Evolutionary conservation across 306 rosid genomes (phyloP).

Genomic region (Astragalus glycyphyllos): DNA sequence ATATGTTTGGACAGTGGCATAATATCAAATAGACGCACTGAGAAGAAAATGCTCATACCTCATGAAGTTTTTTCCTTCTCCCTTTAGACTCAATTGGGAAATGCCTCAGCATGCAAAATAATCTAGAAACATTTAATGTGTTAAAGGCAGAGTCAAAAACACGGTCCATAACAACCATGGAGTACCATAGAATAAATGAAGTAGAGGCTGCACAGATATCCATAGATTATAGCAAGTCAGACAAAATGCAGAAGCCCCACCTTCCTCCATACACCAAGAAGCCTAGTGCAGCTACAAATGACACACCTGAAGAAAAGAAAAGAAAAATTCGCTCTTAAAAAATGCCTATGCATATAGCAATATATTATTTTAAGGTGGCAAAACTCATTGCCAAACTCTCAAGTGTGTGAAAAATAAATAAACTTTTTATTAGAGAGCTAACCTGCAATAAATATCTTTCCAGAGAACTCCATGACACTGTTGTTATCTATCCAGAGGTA

Average conservation of each 20-base stretch:
- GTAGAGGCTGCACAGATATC: slow-evolving; percentile 29
- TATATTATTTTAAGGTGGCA: slow-evolving; percentile 18
- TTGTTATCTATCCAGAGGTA: slow-evolving; percentile 79
- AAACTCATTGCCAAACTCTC: slow-evolving; percentile 31
- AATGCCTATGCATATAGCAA: slow-evolving; percentile 15
- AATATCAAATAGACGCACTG: slow-evolving; percentile 35
- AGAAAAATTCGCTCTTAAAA: neutral
- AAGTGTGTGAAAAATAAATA: no score
- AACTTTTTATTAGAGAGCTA: no score
- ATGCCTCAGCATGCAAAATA: slow-evolving; percentile 95
- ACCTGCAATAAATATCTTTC: slow-evolving; percentile 93
- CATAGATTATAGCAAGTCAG: slow-evolving; percentile 35
- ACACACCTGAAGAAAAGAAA: slow-evolving; percentile 61
- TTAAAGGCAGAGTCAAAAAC: neutral
- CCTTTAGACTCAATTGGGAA: slow-evolving; percentile 99
- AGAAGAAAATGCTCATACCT: slow-evolving; percentile 64
- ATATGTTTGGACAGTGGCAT: slow-evolving; percentile 2
- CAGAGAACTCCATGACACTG: slow-evolving; percentile 62
- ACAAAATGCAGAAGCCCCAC: slow-evolving; percentile 57
- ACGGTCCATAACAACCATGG: slow-evolving; percentile 17
- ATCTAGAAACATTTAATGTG: slow-evolving; percentile 50
- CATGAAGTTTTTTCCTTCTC: slow-evolving; percentile 96
- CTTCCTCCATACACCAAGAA: slow-evolving; percentile 97
- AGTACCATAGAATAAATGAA: slow-evolving; percentile 33
- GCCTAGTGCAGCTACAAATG: slow-evolving; percentile 89